Evolutionary conservation across 177 flowering plant species (phyloP).

Genomic region (Vitis hybrid): DNA sequence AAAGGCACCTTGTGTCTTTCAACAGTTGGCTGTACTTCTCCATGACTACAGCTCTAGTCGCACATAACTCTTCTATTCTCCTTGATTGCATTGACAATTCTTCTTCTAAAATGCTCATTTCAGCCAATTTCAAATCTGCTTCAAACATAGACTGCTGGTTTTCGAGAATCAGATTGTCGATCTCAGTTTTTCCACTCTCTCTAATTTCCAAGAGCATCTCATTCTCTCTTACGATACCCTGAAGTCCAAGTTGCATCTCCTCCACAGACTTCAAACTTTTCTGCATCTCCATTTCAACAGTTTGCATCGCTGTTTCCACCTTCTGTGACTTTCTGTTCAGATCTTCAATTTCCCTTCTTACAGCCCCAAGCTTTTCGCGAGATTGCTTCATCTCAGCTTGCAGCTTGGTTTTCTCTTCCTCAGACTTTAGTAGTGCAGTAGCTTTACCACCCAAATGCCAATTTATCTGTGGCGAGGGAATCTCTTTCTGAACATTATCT

Average conservation of each 20-base stretch:
- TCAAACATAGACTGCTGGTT: conserved; percentile 52
- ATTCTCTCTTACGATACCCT: conserved; percentile 43
- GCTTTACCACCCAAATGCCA: conserved; percentile 69
- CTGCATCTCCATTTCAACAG: conserved; percentile 36
- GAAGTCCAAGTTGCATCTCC: conserved; percentile 47
- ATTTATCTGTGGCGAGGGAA: conserved; percentile 24
- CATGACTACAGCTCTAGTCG: conserved; percentile 21
- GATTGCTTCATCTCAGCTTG: conserved; percentile 50
- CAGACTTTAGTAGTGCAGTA: conserved; percentile 71
- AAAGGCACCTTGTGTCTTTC: conserved; percentile 19
- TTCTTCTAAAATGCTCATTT: conserved; percentile 45
- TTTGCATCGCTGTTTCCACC: conserved; percentile 39
- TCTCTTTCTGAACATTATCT: conserved; percentile 63
- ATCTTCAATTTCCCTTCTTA: conserved; percentile 44
- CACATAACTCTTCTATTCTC: conserved; percentile 34
- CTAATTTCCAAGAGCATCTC: conserved; percentile 42
- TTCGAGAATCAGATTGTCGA: conserved; percentile 50
- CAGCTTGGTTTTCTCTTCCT: conserved; percentile 77
- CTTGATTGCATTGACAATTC: conserved; percentile 35
- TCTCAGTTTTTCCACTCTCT: conserved; percentile 46
- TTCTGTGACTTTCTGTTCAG: conserved; percentile 34
- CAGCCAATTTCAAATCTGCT: conserved; percentile 48
- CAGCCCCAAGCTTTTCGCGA: conserved; percentile 44
- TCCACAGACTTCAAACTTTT: conserved; percentile 28
- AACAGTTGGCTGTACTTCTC: conserved; percentile 35